phyloP scores from a whole-genome alignment of 2,329 filamentous ascomycete genomes.

The Penicillium sp. region DNA sequence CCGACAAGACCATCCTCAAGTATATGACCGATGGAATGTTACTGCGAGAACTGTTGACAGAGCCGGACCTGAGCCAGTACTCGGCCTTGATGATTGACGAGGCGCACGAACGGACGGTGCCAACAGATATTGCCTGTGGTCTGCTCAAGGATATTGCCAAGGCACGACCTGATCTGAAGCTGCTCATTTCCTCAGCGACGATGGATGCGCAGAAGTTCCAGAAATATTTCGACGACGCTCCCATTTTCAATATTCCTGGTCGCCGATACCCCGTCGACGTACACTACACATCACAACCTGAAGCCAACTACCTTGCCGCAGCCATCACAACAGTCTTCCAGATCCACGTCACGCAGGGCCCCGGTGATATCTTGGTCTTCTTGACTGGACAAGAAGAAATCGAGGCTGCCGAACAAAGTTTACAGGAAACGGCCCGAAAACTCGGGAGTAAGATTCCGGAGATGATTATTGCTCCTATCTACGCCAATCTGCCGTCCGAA shows the following conservation, averaged over 20 bases:
- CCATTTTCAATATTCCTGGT: conserved; percentile 92
- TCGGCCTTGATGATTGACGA: conserved; percentile 95
- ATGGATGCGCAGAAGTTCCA: conserved; percentile 93
- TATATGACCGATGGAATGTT: conserved; percentile 99
- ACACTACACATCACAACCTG: conserved; percentile 84
- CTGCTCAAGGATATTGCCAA: conserved; percentile 84
- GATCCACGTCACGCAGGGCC: conserved; percentile 81
- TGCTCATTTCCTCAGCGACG: conserved; percentile 90
- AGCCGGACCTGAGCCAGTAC: conserved; percentile 78
- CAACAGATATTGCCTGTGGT: conserved; percentile 85
- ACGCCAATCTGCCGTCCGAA: conserved; percentile 87
- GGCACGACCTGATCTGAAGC: conserved; percentile 77
- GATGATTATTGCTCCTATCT: conserved; percentile 88
- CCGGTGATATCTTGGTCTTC: conserved; percentile 90
- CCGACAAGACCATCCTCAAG: conserved; percentile 85
- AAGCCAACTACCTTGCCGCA: conserved; percentile 89
- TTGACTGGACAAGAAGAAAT: conserved; percentile 96
- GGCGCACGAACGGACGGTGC: conserved; percentile 88
- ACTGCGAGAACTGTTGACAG: conserved; percentile 82
- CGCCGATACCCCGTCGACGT: conserved; percentile 86
- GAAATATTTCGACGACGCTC: conserved; percentile 84
- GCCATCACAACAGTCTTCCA: conserved; percentile 93
- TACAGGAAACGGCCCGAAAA: conserved; percentile 82
- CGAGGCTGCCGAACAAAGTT: conserved; percentile 76
- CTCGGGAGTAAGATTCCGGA: conserved; percentile 81